Conservation (phyloP, 2,329 filamentous ascomycete genomes). For the Lasiodiplodia gonubiensis region DNA sequence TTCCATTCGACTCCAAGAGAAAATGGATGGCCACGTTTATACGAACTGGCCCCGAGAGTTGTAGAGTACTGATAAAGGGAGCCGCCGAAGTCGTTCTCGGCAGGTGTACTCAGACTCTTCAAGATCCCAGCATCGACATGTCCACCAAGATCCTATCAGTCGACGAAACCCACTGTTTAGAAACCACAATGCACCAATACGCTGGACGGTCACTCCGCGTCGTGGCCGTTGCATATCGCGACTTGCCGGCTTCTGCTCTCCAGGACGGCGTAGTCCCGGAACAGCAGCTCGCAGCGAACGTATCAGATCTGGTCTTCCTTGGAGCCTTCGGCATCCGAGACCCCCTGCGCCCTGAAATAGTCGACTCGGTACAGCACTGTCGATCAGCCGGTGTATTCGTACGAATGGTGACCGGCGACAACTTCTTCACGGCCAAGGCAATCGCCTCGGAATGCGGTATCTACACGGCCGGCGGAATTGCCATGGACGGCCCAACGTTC, state of each 20-base stretch:
- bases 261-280: no score
- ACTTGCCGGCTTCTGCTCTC: no score
- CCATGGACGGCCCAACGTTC: constrained; percentile 53
- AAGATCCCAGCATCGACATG: neutral
- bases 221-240: neutral
- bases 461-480: constrained; percentile 42
- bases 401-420: constrained; percentile 57
- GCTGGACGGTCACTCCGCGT: neutral
- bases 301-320: constrained; percentile 67
- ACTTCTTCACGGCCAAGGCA: constrained; percentile 53
- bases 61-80: constrained; percentile 62
- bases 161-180: constrained; percentile 62
- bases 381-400: constrained; percentile 54
- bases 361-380: constrained; percentile 54
- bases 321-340: constrained; percentile 86
- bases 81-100: constrained; percentile 58
- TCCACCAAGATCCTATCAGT: constrained; percentile 53
- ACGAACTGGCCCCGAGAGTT: constrained; percentile 59
- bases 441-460: constrained; percentile 56
- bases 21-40: constrained; percentile 74
- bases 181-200: neutral
- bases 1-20: constrained; percentile 67
- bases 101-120: neutral
- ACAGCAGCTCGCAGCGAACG: no score
- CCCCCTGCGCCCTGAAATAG: constrained; percentile 80